Conservation (phyloP, 495 filamentous ascomycete species). For the Tricharina praecox region DNA sequence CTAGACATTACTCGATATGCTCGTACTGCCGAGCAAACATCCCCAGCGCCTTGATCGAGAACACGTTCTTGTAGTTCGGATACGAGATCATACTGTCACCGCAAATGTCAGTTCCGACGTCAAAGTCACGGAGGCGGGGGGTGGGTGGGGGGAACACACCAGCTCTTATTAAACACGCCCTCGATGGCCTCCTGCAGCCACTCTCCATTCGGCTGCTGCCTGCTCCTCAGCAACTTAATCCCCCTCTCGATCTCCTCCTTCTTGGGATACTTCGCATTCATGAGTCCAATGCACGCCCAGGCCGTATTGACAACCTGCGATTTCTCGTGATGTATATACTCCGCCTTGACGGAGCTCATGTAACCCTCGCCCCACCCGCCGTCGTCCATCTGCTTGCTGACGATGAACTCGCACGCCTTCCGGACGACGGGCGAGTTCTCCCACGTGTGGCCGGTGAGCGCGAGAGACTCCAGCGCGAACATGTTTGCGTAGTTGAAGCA, state of each 20-base stretch:
- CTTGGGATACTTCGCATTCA: conserved; percentile 73
- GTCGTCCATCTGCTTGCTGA: conserved; percentile 66
- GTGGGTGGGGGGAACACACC: conserved; percentile 21
- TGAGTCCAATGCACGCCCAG: conserved; percentile 70
- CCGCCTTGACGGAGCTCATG: conserved; percentile 45
- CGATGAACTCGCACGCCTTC: conserved; percentile 67
- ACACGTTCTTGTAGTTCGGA: conserved; percentile 96
- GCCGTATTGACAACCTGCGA: conserved; percentile 85
- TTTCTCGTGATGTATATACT: conserved; percentile 44
- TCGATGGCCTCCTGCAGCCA: conserved; percentile 94
- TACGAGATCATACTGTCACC: conserved; percentile 80
- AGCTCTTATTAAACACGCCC: conserved; percentile 96
- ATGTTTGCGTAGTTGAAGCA: conserved; percentile 93
- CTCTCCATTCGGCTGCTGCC: conserved; percentile 76
- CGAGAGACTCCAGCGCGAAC: conserved; percentile 82
- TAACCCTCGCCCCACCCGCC: conserved; percentile 97
- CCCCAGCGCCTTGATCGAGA: conserved; percentile 82
- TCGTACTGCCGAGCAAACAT: conserved; percentile 63
- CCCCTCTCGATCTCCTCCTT: conserved; percentile 53
- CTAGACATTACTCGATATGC: background rate
- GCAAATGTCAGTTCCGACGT: background rate
- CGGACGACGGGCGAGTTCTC: conserved; percentile 50
- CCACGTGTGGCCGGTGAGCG: conserved; percentile 66
- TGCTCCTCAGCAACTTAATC: conserved; percentile 63
- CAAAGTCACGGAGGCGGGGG: conserved; percentile 34